Percentiles rank a stretch among this genome's conserved stretches.
Conservation (phyloP, 108 stramenopile species). For the Cyclotella atomus region DNA sequence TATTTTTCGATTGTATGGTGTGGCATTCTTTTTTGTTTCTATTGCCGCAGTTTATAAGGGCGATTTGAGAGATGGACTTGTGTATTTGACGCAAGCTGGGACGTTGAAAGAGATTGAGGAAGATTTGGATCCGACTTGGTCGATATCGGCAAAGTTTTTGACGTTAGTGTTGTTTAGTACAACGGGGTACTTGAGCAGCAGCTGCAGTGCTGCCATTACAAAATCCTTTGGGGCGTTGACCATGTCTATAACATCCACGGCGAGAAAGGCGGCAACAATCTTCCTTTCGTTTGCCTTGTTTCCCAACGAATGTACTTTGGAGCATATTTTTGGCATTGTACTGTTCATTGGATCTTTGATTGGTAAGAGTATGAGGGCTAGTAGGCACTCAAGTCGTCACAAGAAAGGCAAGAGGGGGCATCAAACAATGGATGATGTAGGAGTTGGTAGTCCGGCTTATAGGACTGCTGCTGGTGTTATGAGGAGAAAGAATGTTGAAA, state of each 20-base stretch:
- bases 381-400: constrained; percentile 36
- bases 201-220: constrained; percentile 88
- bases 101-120: constrained; percentile 78
- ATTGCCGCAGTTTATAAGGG: constrained; percentile 72
- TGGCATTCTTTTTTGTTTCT: constrained; percentile 78
- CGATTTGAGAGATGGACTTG: constrained; percentile 72
- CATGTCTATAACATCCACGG: constrained; percentile 89
- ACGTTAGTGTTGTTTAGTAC: constrained; percentile 64
- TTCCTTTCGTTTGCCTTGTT: constrained; percentile 90
- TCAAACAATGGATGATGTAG: no score
- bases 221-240: constrained; percentile 91
- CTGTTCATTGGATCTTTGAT: constrained; percentile 81
- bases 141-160: constrained; percentile 55
- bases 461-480: neutral
- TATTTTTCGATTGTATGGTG: constrained; percentile 85
- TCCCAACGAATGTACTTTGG: constrained; percentile 76
- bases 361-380: constrained; percentile 66
- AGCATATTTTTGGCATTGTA: constrained; percentile 79
- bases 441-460: no score
- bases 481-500: neutral
- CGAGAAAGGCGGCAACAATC: constrained; percentile 88
- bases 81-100: constrained; percentile 70
- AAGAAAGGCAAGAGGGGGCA: neutral
- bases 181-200: constrained; percentile 86
- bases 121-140: constrained; percentile 73